Conservation (phyloP, 73 alveolate genomes). For the Uronychia binucleata region DNA sequence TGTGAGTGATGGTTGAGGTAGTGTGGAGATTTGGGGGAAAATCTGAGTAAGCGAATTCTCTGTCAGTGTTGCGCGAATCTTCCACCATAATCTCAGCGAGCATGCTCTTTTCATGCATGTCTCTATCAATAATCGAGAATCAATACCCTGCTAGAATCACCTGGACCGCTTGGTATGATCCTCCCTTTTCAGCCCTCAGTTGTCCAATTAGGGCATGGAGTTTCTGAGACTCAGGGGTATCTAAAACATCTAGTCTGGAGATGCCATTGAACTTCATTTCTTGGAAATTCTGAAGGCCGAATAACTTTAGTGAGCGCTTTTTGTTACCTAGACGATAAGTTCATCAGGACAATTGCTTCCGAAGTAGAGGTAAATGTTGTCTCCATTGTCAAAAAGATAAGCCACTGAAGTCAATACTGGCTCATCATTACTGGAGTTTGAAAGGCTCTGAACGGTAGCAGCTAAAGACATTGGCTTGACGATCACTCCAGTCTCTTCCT, state of each 20-base stretch:
- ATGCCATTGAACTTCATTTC: constrained; percentile 7
- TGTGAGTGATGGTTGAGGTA: too few relatives aligned
- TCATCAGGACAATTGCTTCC: constrained; percentile 43
- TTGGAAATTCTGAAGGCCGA: not conserved
- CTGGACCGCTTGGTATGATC: constrained; percentile 13
- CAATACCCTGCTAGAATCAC: constrained; percentile 15
- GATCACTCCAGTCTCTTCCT: constrained; percentile 46
- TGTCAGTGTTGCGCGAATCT: constrained; percentile 30
- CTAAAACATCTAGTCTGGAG: not conserved
- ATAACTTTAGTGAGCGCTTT: not conserved
- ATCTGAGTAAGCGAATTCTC: constrained; percentile 59
- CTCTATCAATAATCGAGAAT: not conserved
- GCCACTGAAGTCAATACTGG: constrained; percentile 36
- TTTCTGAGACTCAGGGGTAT: not conserved
- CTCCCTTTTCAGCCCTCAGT: constrained; percentile 52
- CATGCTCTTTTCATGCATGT: constrained; percentile 22
- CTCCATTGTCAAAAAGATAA: constrained; percentile 71
- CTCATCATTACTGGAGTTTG: not conserved
- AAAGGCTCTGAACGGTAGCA: constrained; percentile 1
- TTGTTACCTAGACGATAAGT: not conserved
- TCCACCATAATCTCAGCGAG: constrained; percentile 26
- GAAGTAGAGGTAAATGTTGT: constrained; percentile 60
- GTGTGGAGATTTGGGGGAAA: constrained; percentile 47
- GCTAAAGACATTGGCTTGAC: constrained; percentile 65
- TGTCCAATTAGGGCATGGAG: constrained; percentile 21